Evolutionary conservation across 192 early-diverging fungal species (phyloP).

Genomic region (Mortierella antarctica): DNA sequence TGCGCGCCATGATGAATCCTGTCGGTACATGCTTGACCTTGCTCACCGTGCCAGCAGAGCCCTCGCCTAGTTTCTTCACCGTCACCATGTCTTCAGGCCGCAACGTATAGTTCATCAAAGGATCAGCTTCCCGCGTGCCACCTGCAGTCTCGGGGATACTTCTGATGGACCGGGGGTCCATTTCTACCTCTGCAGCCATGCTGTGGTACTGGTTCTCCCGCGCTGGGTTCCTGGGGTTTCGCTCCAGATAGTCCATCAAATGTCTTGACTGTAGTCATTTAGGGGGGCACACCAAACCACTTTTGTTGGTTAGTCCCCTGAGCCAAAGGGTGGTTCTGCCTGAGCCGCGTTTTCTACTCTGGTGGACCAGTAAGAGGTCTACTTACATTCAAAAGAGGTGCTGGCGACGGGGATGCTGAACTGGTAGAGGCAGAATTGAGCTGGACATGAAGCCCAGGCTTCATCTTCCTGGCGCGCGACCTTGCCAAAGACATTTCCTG

Average conservation of each 20-base stretch:
- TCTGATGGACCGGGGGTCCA: constrained; percentile 33
- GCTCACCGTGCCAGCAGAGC: constrained; percentile 87
- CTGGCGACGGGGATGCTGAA: constrained; percentile 20
- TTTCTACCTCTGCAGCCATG: constrained; percentile 26
- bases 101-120: constrained; percentile 47
- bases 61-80: constrained; percentile 86
- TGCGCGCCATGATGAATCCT: constrained; percentile 89
- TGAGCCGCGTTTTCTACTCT: not conserved
- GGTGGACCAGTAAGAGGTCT: not conserved
- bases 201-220: constrained; percentile 31
- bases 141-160: constrained; percentile 41
- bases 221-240: constrained; percentile 42
- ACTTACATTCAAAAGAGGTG: constrained; percentile 35
- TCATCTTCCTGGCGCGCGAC: constrained; percentile 38
- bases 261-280: constrained; percentile 20
- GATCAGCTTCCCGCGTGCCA: constrained; percentile 31
- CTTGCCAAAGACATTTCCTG: constrained; percentile 33
- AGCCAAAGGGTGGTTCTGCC: too few relatives aligned
- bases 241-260: constrained; percentile 40
- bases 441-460: constrained; percentile 44
- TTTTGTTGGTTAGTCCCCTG: too few relatives aligned
- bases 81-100: constrained; percentile 77
- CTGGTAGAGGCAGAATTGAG: constrained; percentile 22
- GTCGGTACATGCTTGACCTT: constrained; percentile 84
- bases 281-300: not conserved